phyloP scores from a whole-genome alignment of 768 basidiomycete genomes.

The Tephrocybe rancida region DNA sequence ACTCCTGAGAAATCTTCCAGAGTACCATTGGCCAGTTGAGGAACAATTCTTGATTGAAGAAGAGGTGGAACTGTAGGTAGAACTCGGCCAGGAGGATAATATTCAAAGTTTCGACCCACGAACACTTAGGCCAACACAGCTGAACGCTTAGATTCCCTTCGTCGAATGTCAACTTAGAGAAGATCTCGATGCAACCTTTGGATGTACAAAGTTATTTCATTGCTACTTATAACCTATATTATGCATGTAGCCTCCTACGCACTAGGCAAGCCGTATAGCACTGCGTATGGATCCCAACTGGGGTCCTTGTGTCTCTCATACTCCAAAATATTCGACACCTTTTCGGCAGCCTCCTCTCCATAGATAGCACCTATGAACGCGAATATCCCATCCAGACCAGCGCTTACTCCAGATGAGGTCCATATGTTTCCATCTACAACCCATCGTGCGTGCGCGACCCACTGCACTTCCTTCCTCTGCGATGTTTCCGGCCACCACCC shows the following conservation, averaged over 20 bases:
- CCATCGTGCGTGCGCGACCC: conserved; percentile 49
- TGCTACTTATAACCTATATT: no score
- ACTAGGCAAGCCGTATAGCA: conserved; percentile 23
- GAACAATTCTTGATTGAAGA: not conserved
- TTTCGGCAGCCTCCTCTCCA: conserved; percentile 34
- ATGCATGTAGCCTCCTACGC: not conserved
- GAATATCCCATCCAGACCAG: conserved; percentile 41
- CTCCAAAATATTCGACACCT: conserved; percentile 36
- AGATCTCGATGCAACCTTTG: no score
- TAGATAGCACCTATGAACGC: conserved; percentile 38
- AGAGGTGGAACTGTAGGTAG: not conserved
- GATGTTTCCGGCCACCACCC: conserved; percentile 28
- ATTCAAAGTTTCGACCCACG: no score
- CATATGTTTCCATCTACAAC: conserved; percentile 52
- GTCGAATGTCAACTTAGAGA: no score
- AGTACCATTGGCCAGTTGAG: not conserved
- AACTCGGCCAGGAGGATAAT: no score
- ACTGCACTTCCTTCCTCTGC: conserved; percentile 35
- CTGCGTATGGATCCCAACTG: conserved; percentile 41
- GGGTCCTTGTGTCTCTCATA: conserved; percentile 39
- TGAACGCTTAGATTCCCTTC: no score
- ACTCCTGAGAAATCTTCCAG: not conserved
- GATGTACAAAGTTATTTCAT: no score
- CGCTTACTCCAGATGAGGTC: conserved; percentile 49
- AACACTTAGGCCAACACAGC: no score